These are phyloP conservation scores for Magnolia sinica DNA, from an alignment of 164 flowering plant species.

Conservation along the genomic window DNA sequence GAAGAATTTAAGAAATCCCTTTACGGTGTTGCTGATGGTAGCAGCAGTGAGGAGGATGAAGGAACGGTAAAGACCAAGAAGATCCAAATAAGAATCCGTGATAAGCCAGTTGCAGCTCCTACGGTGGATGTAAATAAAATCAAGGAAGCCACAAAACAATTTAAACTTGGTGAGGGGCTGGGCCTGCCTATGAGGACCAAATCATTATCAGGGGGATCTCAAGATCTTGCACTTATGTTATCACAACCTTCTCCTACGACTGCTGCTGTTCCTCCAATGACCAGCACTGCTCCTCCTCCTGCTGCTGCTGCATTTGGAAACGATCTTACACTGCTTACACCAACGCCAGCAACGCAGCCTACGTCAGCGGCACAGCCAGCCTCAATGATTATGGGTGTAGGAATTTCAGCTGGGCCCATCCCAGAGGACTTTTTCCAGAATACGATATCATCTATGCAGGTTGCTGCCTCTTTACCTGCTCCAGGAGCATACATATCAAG, in stretches of 20 bases:
- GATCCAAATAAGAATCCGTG: slow-evolving; percentile 78
- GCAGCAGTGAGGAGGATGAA: slow-evolving; percentile 92
- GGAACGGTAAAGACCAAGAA: slow-evolving; percentile 67
- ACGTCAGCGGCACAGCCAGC: slow-evolving; percentile 4
- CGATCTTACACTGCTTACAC: slow-evolving; percentile 8
- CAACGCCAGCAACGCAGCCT: slow-evolving; percentile 4
- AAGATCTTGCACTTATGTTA: slow-evolving; percentile 52
- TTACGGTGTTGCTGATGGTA: slow-evolving; percentile 75
- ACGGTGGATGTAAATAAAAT: slow-evolving; percentile 91
- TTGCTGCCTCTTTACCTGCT: slow-evolving; percentile 79
- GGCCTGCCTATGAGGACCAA: slow-evolving; percentile 70
- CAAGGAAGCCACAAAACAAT: slow-evolving; percentile 90
- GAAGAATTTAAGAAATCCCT: slow-evolving; percentile 91
- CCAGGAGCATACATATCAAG: slow-evolving; percentile 59
- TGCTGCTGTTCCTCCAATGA: slow-evolving; percentile 26
- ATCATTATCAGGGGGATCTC: slow-evolving; percentile 59
- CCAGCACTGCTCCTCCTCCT: slow-evolving; percentile 24
- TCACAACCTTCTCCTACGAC: slow-evolving; percentile 39
- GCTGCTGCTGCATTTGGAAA: slow-evolving; percentile 68
- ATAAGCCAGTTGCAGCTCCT: slow-evolving; percentile 71
- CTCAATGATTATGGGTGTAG: slow-evolving; percentile 40
- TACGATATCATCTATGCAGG: slow-evolving; percentile 84
- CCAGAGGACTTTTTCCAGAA: slow-evolving; percentile 98
- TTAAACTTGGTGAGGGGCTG: slow-evolving; percentile 79
- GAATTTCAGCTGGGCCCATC: slow-evolving; percentile 71